Evolutionary conservation across 2,329 filamentous ascomycete genomes (phyloP).

Genomic region (Fusarium redolens): DNA sequence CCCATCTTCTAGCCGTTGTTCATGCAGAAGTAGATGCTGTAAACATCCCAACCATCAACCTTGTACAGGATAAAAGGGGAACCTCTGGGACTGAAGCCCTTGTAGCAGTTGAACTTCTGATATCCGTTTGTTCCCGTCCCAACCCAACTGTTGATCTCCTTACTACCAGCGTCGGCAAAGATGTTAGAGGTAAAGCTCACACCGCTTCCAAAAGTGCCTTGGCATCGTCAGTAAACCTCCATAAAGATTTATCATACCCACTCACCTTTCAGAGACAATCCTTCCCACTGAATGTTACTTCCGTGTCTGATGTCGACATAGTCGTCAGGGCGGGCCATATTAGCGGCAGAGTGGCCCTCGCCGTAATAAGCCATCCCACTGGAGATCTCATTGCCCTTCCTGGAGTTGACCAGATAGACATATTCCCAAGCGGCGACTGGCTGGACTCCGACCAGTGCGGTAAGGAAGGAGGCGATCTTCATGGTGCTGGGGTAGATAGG

Average conservation of each 20-base stretch:
- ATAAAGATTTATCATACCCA: too few relatives aligned
- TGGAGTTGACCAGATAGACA: not conserved
- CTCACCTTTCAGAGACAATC: not conserved
- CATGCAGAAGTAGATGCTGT: not conserved
- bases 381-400: not conserved
- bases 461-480: not conserved
- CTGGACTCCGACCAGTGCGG: accelerated
- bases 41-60: not conserved
- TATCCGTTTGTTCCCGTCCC: not conserved
- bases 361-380: not conserved
- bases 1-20: not conserved
- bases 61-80: not conserved
- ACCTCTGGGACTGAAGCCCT: not conserved
- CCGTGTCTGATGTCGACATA: not conserved
- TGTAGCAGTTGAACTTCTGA: not conserved
- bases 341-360: not conserved
- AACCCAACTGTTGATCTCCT: not conserved
- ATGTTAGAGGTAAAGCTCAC: not conserved
- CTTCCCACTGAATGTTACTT: not conserved
- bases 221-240: too few relatives aligned
- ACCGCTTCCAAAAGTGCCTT: not conserved
- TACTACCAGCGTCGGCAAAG: not conserved
- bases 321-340: not conserved
- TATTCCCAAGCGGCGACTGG: not conserved
- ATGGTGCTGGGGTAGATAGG: not conserved